phyloP scores from a whole-genome alignment of 176 grass and related monocot species.

The Rhynchospora tenuis region DNA sequence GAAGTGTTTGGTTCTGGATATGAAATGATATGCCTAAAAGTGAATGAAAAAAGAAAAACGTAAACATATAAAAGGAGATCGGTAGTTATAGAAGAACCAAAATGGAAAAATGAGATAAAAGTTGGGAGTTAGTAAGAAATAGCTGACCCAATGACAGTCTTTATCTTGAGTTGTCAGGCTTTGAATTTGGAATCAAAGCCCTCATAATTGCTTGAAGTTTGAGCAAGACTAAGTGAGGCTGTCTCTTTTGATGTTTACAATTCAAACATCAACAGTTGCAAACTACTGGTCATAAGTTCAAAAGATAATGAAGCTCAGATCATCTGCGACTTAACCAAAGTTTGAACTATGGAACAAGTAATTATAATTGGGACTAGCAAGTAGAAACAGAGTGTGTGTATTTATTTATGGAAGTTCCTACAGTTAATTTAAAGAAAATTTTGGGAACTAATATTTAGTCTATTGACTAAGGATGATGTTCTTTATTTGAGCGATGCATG shows the following conservation, averaged over 20 bases:
- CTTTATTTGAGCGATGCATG: too few relatives aligned
- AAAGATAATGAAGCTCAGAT: background rate
- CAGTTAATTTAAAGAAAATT: background rate
- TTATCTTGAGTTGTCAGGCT: background rate
- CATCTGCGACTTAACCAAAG: background rate
- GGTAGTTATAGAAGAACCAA: background rate
- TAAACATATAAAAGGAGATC: background rate
- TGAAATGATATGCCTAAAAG: too few relatives aligned
- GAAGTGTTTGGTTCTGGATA: too few relatives aligned
- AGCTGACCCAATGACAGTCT: background rate
- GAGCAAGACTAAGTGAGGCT: background rate
- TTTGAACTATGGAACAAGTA: background rate
- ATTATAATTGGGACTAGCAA: background rate
- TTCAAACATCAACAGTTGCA: background rate
- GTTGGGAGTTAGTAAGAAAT: background rate
- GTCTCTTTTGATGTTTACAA: slow-evolving; percentile 13
- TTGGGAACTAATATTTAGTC: too few relatives aligned
- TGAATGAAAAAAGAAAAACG: too few relatives aligned
- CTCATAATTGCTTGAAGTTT: slow-evolving; percentile 5
- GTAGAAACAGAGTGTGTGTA: background rate
- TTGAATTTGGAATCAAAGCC: background rate
- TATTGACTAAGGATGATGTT: too few relatives aligned
- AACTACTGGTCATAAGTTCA: background rate
- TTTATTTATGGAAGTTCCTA: background rate
- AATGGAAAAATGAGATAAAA: background rate